A percentile compares a stretch with the other conserved stretches of the same genome.
Conservation (phyloP, 2,329 filamentous ascomycete species). For the Aureobasidium namibiae region DNA sequence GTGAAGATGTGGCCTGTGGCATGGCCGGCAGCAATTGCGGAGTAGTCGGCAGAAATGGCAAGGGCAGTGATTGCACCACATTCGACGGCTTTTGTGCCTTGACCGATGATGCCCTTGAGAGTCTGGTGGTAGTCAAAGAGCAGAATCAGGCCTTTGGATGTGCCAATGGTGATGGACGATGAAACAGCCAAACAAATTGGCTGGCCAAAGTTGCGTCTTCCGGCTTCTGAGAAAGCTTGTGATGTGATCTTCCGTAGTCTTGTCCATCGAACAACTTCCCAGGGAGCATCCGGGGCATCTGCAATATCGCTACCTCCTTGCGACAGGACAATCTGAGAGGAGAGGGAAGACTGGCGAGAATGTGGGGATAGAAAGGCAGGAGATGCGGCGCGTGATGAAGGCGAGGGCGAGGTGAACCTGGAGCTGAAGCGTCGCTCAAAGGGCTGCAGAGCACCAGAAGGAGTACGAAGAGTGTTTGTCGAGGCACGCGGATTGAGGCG, state of each 20-base stretch:
- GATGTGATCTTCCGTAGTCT: slow-evolving; percentile 81
- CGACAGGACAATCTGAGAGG: slow-evolving; percentile 55
- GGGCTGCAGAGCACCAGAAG: slow-evolving; percentile 77
- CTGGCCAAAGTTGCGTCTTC: slow-evolving; percentile 83
- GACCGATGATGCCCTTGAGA: slow-evolving; percentile 85
- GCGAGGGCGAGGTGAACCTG: slow-evolving; percentile 52
- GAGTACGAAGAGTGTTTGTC: slow-evolving; percentile 57
- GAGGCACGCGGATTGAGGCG: slow-evolving; percentile 45
- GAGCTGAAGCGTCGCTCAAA: slow-evolving; percentile 95
- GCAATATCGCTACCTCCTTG: slow-evolving; percentile 44
- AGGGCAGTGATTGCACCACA: slow-evolving; percentile 80
- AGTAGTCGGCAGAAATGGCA: slow-evolving; percentile 87
- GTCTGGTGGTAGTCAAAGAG: slow-evolving; percentile 98
- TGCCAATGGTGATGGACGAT: slow-evolving; percentile 81
- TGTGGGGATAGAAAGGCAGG: slow-evolving; percentile 66
- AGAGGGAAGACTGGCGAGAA: slow-evolving; percentile 72
- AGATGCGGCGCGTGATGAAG: slow-evolving; percentile 53
- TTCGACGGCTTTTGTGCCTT: slow-evolving; percentile 88
- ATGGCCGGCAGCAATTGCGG: slow-evolving; percentile 84
- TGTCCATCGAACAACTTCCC: slow-evolving; percentile 97
- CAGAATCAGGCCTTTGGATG: slow-evolving; percentile 86
- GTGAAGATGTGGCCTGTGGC: slow-evolving; percentile 88
- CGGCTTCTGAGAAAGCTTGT: slow-evolving; percentile 86
- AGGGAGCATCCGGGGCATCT: slow-evolving; percentile 62
- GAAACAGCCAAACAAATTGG: slow-evolving; percentile 87